phyloP scores from a whole-genome alignment of 1,284 basidiomycete species.

The Leccinum pseudoinsigne region DNA sequence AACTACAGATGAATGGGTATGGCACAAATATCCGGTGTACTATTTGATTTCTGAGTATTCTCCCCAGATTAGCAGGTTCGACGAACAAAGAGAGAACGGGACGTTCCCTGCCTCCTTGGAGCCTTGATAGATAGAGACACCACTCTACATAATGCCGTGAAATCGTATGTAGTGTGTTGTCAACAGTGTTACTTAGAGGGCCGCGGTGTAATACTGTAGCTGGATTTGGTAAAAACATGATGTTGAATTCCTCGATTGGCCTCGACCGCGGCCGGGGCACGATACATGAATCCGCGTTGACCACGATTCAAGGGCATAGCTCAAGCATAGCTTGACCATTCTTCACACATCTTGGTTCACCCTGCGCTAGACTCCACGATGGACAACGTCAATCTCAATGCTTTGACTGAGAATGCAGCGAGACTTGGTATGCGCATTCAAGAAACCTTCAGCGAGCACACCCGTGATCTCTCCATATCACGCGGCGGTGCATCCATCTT shows the following conservation, averaged over 20 bases:
- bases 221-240: conserved; percentile 6
- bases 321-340: no score
- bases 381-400: conserved; percentile 57
- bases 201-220: not conserved
- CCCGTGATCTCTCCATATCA: conserved; percentile 64
- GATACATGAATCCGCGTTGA: conserved; percentile 8
- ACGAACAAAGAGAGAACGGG: conserved; percentile 90
- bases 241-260: not conserved
- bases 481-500: conserved; percentile 58
- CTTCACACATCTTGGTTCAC: not conserved
- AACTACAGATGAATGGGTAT: conserved; percentile 81
- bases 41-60: conserved; percentile 12
- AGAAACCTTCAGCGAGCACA: conserved; percentile 77
- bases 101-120: conserved; percentile 92
- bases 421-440: conserved; percentile 77
- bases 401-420: conserved; percentile 78
- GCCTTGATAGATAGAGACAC: conserved; percentile 46
- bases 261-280: not conserved
- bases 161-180: conserved; percentile 1
- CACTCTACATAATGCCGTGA: conserved; percentile 1
- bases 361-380: conserved; percentile 16
- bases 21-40: conserved; percentile 18
- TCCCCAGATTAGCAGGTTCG: conserved; percentile 77
- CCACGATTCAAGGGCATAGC: conserved; percentile 6
- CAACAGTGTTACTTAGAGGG: not conserved